A percentile compares a stretch with the other conserved stretches of the same genome.
These are phyloP conservation scores for Chlorella ohadii DNA, from an alignment of 139 green algal genomes.

Conservation along the genomic window DNA sequence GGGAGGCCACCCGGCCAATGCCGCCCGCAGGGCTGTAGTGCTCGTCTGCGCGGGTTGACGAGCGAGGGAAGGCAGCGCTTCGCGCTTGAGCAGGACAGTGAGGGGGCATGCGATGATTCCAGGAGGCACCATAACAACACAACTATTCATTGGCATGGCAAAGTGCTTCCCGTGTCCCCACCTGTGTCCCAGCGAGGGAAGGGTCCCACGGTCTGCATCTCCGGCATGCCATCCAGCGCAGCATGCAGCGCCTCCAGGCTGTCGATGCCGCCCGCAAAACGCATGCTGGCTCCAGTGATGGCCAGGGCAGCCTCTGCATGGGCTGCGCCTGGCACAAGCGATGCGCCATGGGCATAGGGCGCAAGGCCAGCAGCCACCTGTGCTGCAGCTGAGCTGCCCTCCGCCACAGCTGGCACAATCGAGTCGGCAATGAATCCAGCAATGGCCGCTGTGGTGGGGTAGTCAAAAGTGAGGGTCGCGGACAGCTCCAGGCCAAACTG, in stretches of 20 bases:
- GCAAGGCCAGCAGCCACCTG: not conserved
- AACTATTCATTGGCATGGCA: too few species aligned
- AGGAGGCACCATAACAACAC: too few species aligned
- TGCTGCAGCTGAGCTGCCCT: not conserved
- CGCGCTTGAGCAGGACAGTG: too few species aligned
- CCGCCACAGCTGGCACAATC: constrained; percentile 10
- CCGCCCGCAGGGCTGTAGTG: constrained; percentile 53
- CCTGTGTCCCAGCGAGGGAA: constrained; percentile 66
- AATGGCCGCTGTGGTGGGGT: constrained; percentile 63
- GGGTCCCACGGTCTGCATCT: constrained; percentile 74
- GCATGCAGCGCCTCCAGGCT: constrained; percentile 46
- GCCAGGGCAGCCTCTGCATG: not conserved
- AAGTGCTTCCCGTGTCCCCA: not conserved
- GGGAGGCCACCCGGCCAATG: constrained; percentile 34
- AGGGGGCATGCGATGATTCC: too few species aligned
- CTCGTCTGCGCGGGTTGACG: constrained; percentile 49
- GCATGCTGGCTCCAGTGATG: constrained; percentile 47
- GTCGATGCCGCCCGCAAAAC: constrained; percentile 51
- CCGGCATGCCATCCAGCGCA: constrained; percentile 32
- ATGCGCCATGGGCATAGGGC: not conserved
- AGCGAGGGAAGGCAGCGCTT: not conserved
- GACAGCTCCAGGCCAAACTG: constrained; percentile 66
- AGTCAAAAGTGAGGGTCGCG: constrained; percentile 77
- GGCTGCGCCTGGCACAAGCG: not conserved
- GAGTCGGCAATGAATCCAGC: constrained; percentile 46